Base-by-base conservation (phyloP, 2,329 filamentous ascomycete genomes). In the Colletotrichum spaethianum region DNA sequence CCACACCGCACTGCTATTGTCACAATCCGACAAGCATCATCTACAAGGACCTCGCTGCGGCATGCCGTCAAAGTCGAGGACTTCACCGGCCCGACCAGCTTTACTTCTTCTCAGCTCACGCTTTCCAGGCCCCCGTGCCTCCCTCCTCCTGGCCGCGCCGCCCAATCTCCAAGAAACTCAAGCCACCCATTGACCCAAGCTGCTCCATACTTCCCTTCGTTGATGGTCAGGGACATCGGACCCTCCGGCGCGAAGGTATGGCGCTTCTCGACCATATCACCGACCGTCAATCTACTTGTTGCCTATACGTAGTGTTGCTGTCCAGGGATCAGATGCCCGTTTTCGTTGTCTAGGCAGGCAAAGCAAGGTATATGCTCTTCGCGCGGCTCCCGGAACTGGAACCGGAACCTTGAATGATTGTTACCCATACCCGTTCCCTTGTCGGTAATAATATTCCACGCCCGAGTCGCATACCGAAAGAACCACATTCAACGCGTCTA, bases 41-140 rank as follows among this genome's bases (percentile, higher is more conserved):
- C 66, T 68, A n/a, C 66, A 55, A 40, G 50, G 31, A 48, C 50
- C 40, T 56, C 65, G 40, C 36, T 62, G 56, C 56, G 56, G 46
- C 38, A 46, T 33, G 26, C 44, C 40, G 44, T 66, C 42, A 28
- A 59, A n/a, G n/a, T 42, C 62, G 28, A n/a, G 31, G 48, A 33
- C n/a, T 8, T 18, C 53, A 26, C n/a, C 63, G 20, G 50, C n/a
- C 31, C 40, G 44, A 33, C 28, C 46, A 31, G 11, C 42, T 63
- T 44, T 4, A 23, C 44, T 9, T 46, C 44, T 46, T 46, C 44
- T n/a, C 61, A 48, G 18, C 57, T 23, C 14, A n/a, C 38, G 26
- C 20, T 46, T 23, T 61, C 26, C 57, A 18, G 23, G 20, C 42
- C 57, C 57, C 55, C 20, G 9, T 40, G 26, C 40, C 28, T 20